Evolutionary conservation across 371 early-diverging fungal species (phyloP).

Genomic region (Smittium culicis): DNA sequence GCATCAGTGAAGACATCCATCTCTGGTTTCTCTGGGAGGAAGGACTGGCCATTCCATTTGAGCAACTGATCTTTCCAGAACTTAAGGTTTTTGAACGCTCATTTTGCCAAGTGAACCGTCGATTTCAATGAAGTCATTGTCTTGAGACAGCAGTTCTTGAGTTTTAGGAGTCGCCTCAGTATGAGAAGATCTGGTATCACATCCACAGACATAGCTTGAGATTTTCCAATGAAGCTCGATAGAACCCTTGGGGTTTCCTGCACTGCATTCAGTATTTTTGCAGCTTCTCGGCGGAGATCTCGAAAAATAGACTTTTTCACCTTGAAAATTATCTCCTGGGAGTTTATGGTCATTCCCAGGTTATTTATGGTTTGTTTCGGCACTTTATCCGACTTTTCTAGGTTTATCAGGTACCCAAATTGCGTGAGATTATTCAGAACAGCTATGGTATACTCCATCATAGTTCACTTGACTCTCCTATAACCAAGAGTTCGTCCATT

Average conservation of each 20-base stretch:
- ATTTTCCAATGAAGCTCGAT: constrained; percentile 12
- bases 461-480: constrained; percentile 8
- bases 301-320: background rate
- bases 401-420: constrained; percentile 26
- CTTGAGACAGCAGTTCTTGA: background rate
- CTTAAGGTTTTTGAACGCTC: background rate
- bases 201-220: constrained; percentile 10
- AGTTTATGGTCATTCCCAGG: constrained; percentile 30
- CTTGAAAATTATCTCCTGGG: constrained; percentile 2
- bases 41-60: background rate
- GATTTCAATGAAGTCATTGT: background rate
- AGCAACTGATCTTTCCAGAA: background rate
- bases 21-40: background rate
- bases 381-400: constrained; percentile 18
- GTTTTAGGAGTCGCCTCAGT: background rate
- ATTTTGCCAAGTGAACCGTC: background rate
- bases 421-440: constrained; percentile 18
- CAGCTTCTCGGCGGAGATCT: constrained; percentile 2
- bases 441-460: constrained; percentile 12
- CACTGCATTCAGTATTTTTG: background rate
- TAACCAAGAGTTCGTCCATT: constrained; percentile 29
- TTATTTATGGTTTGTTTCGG: constrained; percentile 28
- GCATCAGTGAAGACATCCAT: background rate
- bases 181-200: background rate
- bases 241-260: background rate